A percentile compares a stretch with the other conserved stretches of the same genome.
Conservation (phyloP, 2,329 filamentous ascomycete species). For the Penicillium sp. region DNA sequence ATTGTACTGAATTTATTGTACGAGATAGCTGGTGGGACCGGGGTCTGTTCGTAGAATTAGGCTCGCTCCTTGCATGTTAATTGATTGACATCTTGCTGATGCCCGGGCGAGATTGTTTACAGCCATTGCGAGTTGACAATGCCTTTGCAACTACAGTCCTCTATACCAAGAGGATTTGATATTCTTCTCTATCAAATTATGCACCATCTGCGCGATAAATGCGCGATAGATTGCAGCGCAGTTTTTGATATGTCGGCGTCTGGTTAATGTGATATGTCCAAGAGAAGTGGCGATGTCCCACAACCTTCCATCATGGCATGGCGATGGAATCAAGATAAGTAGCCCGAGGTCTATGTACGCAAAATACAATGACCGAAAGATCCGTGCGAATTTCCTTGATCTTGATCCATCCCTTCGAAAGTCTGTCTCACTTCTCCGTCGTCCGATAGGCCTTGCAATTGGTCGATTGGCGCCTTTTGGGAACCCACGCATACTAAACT, state of each 20-base stretch:
- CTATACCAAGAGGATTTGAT: too few species aligned
- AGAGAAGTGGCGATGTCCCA: neutral
- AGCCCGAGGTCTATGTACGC: neutral
- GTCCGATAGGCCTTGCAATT: constrained; percentile 6
- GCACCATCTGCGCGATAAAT: neutral
- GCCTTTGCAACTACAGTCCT: neutral
- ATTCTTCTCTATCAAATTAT: neutral
- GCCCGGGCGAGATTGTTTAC: neutral
- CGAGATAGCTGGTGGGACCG: neutral
- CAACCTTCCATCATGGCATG: neutral
- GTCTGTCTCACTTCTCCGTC: neutral
- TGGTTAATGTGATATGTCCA: constrained; percentile 1
- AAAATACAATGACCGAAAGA: neutral
- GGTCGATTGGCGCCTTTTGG: constrained; percentile 4
- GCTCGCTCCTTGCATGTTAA: neutral
- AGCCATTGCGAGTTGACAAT: neutral
- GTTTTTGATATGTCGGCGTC: neutral
- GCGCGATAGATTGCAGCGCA: neutral
- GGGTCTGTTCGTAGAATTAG: neutral
- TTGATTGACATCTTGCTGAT: neutral
- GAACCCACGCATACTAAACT: neutral
- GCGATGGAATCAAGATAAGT: neutral
- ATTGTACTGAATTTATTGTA: neutral
- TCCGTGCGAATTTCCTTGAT: constrained; percentile 8
- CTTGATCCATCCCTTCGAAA: constrained; percentile 2